Conservation (phyloP, 768 basidiomycete genomes). For the Mrakia gelida region DNA sequence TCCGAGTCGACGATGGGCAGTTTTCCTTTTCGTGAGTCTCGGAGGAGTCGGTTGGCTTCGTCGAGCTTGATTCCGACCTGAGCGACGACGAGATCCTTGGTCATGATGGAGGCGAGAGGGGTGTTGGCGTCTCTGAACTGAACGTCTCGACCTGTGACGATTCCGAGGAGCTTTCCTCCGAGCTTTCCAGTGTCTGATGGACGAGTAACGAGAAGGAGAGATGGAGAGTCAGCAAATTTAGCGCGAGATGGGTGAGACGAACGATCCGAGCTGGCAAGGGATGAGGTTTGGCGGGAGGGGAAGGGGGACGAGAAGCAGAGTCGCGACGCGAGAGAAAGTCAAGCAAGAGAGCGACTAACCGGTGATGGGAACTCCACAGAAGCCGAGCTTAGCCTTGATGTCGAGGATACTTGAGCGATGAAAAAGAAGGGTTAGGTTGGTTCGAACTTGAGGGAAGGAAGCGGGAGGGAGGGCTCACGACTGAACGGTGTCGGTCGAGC, state of each 20-base stretch:
- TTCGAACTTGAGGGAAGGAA: background rate
- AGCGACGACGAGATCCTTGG: conserved; percentile 78
- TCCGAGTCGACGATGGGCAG: conserved; percentile 72
- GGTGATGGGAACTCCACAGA: conserved; percentile 95
- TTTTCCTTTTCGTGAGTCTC: conserved; percentile 96
- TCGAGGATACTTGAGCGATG: conserved; percentile 58
- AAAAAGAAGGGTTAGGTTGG: background rate
- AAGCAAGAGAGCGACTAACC: conserved; percentile 58
- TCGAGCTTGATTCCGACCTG: conserved; percentile 78
- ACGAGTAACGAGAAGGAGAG: conserved; percentile 31
- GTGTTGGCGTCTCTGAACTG: conserved; percentile 75
- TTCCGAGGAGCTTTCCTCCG: conserved; percentile 89
- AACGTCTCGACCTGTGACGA: conserved; percentile 92
- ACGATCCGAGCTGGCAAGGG: background rate
- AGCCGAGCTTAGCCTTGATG: conserved; percentile 85
- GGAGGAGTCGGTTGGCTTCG: conserved; percentile 90
- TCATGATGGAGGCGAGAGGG: conserved; percentile 80
- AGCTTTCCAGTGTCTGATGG: conserved; percentile 79
- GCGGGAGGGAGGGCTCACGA: conserved; percentile 48
- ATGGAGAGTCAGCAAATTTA: conserved; percentile 28
- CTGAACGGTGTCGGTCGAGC: conserved; percentile 69
- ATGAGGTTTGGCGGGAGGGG: background rate
- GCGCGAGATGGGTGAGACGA: background rate
- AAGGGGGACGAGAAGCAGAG: conserved; percentile 15
- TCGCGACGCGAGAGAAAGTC: conserved; percentile 25